phyloP scores from a whole-genome alignment of 2,329 filamentous ascomycete species.

The Fusarium napiforme region DNA sequence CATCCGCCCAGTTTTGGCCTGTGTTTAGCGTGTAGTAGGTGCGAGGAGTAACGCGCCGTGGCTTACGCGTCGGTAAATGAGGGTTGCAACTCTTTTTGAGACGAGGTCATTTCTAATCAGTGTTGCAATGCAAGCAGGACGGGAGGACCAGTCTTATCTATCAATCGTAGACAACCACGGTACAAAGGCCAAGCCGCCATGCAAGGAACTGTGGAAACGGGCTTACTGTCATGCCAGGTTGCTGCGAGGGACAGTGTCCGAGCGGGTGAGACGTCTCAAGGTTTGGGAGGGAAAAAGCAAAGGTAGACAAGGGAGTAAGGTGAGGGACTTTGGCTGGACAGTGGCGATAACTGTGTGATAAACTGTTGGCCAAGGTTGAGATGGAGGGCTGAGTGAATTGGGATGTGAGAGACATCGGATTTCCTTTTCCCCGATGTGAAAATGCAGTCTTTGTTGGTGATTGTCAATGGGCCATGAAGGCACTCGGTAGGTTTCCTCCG shows the following conservation, averaged over 20 bases:
- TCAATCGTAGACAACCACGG: background rate
- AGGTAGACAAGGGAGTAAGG: background rate
- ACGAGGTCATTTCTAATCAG: background rate
- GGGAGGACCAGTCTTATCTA: background rate
- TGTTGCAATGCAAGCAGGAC: background rate
- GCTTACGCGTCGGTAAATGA: conserved; percentile 13
- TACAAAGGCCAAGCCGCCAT: background rate
- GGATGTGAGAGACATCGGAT: background rate
- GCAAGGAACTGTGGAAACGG: background rate
- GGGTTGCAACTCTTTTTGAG: background rate
- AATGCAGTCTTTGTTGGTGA: background rate
- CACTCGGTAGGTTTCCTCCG: conserved; percentile 11
- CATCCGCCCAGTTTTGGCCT: background rate
- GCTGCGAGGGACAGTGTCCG: background rate
- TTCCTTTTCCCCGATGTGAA: background rate
- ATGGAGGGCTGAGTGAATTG: background rate
- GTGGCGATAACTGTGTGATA: background rate
- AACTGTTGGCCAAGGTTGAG: background rate
- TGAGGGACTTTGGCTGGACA: background rate
- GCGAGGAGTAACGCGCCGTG: background rate
- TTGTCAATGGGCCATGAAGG: background rate
- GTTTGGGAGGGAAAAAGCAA: background rate
- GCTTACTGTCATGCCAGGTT: background rate
- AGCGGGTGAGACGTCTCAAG: background rate
- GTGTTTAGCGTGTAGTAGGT: background rate